phyloP scores from a whole-genome alignment of 805 yeast genomes.

The Myxozyma vanderwaltii region DNA sequence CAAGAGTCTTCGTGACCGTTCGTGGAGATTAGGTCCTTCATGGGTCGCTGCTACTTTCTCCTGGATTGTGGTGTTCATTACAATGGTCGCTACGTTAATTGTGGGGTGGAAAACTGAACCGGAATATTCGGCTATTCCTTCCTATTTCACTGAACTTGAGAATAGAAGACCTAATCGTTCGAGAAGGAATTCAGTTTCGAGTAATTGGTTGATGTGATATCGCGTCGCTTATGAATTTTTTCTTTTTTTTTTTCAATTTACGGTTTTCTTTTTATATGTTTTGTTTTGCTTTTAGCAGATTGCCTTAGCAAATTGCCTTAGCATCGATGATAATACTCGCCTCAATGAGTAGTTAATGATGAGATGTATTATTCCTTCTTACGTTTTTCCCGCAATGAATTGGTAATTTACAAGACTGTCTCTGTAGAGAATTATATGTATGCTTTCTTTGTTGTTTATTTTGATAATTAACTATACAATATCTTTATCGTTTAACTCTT shows the following conservation, averaged over 20 bases:
- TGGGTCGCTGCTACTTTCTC: conserved; percentile 22
- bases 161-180: neutral
- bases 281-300: too few relatives aligned
- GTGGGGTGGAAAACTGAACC: conserved; percentile 23
- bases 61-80: conserved; percentile 7
- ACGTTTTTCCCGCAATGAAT: too few relatives aligned
- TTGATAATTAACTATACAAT: too few relatives aligned
- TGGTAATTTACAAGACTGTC: too few relatives aligned
- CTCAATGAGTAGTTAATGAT: too few relatives aligned
- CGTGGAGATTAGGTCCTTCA: conserved; percentile 23
- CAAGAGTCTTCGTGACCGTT: conserved; percentile 5
- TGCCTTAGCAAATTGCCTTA: too few relatives aligned
- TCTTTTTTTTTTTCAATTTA: neutral
- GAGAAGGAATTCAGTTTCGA: conserved; percentile 3
- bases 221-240: neutral
- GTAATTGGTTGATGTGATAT: conserved; percentile 11
- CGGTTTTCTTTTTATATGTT: neutral
- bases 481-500: neutral
- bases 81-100: conserved; percentile 15
- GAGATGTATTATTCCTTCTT: too few relatives aligned
- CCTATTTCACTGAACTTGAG: conserved; percentile 3
- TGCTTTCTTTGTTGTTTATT: too few relatives aligned
- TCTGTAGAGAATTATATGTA: too few relatives aligned
- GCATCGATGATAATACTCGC: too few relatives aligned
- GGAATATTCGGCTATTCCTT: conserved; percentile 9